Conservation (phyloP, 768 basidiomycete genomes). For the Pulveroboletus sp. region DNA sequence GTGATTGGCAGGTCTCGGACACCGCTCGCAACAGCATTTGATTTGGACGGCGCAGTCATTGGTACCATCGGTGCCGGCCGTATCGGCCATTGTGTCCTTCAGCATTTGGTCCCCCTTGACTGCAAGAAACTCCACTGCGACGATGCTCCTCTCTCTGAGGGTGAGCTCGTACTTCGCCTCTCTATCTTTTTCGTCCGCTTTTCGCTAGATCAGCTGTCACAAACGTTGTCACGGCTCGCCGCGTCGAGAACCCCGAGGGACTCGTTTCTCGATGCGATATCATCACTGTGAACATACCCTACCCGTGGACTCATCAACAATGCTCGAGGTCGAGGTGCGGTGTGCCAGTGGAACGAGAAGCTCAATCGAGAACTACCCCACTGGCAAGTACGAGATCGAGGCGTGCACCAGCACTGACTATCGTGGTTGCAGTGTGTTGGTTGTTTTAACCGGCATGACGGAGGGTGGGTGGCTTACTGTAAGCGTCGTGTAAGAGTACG, state of each 20-base stretch:
- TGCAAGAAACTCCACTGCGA: constrained; percentile 92
- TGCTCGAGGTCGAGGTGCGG: no score
- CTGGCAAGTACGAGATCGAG: no score
- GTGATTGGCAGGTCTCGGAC: constrained; percentile 84
- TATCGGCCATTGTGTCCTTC: constrained; percentile 85
- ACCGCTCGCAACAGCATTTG: constrained; percentile 77
- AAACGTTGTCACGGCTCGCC: constrained; percentile 61
- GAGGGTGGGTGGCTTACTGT: no score
- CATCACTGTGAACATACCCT: constrained; percentile 47
- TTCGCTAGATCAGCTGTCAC: constrained; percentile 43
- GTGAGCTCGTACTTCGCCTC: constrained; percentile 26
- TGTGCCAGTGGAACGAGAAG: no score
- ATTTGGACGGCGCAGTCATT: constrained; percentile 52
- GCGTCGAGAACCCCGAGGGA: constrained; percentile 20
- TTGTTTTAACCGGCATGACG: no score
- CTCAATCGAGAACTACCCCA: no score
- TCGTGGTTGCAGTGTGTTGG: no score
- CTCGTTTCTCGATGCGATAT: no score
- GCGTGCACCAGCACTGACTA: no score
- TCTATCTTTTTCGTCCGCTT: not conserved
- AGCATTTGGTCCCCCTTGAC: constrained; percentile 77
- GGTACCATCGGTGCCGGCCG: constrained; percentile 83
- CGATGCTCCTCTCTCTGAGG: constrained; percentile 62
- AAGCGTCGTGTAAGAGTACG: no score
- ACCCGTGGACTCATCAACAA: not conserved